phyloP scores from a whole-genome alignment of 352 stramenopile species.

The Thalassiosira exigua region DNA sequence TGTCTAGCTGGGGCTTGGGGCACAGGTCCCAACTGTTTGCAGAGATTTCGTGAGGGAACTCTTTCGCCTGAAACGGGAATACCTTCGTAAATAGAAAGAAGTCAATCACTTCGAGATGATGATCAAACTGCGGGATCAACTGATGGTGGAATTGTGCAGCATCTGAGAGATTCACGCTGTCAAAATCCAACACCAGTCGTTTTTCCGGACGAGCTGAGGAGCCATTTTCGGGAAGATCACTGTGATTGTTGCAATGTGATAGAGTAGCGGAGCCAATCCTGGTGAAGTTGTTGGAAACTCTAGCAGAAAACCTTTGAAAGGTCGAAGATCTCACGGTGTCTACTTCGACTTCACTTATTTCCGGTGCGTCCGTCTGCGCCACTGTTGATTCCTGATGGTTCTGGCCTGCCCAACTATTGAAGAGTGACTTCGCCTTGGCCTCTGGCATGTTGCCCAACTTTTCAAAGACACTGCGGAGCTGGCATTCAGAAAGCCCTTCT shows the following conservation, averaged over 20 bases:
- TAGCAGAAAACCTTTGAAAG: too few relatives aligned
- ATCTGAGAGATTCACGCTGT: background rate
- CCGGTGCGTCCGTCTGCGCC: background rate
- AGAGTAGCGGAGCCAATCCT: too few relatives aligned
- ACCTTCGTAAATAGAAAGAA: slow-evolving; percentile 6
- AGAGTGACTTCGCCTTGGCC: slow-evolving; percentile 13
- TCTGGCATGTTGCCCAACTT: slow-evolving; percentile 7
- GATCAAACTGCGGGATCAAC: background rate
- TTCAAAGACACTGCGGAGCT: background rate
- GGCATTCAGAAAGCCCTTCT: background rate
- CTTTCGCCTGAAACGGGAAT: slow-evolving; percentile 22
- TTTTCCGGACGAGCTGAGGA: too few relatives aligned
- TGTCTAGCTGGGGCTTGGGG: background rate
- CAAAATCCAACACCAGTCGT: slow-evolving; percentile 12
- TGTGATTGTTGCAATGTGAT: too few relatives aligned
- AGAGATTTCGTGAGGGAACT: slow-evolving; percentile 14
- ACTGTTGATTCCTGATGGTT: too few relatives aligned
- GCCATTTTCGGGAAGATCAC: too few relatives aligned
- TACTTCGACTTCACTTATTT: too few relatives aligned
- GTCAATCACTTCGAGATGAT: slow-evolving; percentile 18
- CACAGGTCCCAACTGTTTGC: slow-evolving; percentile 6
- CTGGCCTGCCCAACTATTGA: slow-evolving; percentile 15
- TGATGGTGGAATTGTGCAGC: slow-evolving; percentile 1
- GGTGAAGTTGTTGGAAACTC: background rate
- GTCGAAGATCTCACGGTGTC: too few relatives aligned